Evolutionary conservation across 2,329 filamentous ascomycete species (phyloP), one percentile per base, ranked within the genome.

Genomic region (Cytospora schulzeri): DNA sequence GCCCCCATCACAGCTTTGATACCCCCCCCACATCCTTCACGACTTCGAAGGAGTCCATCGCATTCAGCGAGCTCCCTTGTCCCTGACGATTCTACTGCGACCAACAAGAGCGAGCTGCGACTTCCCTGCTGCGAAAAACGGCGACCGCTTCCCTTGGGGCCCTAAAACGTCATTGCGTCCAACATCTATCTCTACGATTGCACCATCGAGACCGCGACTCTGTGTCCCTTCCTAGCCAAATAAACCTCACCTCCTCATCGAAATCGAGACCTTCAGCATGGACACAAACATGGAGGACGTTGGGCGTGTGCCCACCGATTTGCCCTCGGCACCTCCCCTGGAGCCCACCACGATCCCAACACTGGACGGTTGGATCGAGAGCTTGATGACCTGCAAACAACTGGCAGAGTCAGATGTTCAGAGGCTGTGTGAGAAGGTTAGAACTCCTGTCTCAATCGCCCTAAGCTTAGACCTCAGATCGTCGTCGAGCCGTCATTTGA

Each of bases 281-380:
- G 94, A 99, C 80, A 96, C 93, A 75, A 97, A 96, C 80, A 99
- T 99, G 95, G 94, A 97, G 83, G 95, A 99, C 77, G 93, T 96
- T 72, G 91, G 90, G 75, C 91, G 93, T 80, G 88, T 91, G 74
- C 91, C 93, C 70, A 86, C 91, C 76, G 90, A 90, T 75, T 80
- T 97, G 72, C 87, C 90, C 66, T 87, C 92, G 58, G 82, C 88
- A 63, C 85, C 88, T 73, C 75, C 79, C 66, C 73, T 79, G 38
- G 95, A 98, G 81, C 91, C 94, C 63, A 89, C 93, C 67, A 92
- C 93, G 71, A 95, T 97, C 82, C 88, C 91, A 67, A 97, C 92
- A 67, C 85, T 99, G 69, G 95, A 99, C 77, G 93, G 93, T 75
- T 99, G 95, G 95, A 98, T 99, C 76, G 94, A 97, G 85, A 93